Conservation (phyloP, 331 rosid species). For the Spiraea crenata region DNA sequence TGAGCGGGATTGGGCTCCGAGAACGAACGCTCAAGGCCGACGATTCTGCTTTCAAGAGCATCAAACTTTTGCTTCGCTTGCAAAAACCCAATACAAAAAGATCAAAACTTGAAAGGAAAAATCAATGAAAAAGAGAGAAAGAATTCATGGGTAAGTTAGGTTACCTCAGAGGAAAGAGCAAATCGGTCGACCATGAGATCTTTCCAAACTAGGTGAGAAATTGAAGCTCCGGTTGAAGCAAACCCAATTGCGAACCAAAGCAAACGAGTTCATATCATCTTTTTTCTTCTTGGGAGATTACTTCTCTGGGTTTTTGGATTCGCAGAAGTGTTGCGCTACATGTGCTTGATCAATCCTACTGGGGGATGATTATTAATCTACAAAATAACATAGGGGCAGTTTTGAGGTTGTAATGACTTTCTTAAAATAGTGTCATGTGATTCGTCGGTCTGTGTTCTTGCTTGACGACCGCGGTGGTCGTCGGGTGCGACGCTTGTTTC, state of each 20-base stretch:
- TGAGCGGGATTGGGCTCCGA: constrained; percentile 37
- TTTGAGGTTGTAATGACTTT: too few species aligned
- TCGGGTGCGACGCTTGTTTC: constrained; percentile 21
- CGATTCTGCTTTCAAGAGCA: constrained; percentile 50
- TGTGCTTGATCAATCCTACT: background rate
- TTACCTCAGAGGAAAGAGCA: constrained; percentile 46
- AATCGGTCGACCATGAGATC: constrained; percentile 48
- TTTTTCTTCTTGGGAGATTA: background rate
- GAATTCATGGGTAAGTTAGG: background rate
- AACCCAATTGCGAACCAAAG: constrained; percentile 72
- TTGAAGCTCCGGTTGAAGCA: constrained; percentile 38
- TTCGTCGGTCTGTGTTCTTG: constrained; percentile 20
- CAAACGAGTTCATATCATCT: constrained; percentile 66
- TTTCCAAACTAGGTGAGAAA: constrained; percentile 58
- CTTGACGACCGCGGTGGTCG: constrained; percentile 17
- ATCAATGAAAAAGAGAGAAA: background rate
- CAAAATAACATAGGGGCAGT: too few species aligned
- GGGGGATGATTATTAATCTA: background rate
- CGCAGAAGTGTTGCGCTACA: background rate
- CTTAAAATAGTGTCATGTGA: too few species aligned
- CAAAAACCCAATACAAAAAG: background rate
- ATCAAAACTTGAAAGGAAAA: background rate
- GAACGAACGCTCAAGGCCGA: constrained; percentile 38
- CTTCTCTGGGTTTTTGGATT: background rate
- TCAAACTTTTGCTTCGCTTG: constrained; percentile 48